Conservation (phyloP, 2,329 filamentous ascomycete species). For the Trichoderma endophyticum region DNA sequence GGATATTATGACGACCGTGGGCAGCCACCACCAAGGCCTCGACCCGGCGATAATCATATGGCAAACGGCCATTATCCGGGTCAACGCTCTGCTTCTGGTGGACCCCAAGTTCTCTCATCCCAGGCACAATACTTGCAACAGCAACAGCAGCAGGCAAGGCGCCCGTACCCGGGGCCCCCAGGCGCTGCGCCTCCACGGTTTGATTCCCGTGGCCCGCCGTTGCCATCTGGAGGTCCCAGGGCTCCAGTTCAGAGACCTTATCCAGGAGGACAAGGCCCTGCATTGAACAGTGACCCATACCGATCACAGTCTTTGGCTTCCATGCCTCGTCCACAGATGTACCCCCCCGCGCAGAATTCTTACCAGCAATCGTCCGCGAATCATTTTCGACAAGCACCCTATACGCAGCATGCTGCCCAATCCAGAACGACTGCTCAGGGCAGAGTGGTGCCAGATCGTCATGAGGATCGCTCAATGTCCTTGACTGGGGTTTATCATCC, state of each 20-base stretch:
- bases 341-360: conserved; percentile 59
- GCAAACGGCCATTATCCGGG: conserved; percentile 52
- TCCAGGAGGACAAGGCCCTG: conserved; percentile 61
- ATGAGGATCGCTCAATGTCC: conserved; percentile 93
- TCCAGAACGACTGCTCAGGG: conserved; percentile 88
- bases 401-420: conserved; percentile 57
- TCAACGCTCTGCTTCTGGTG: conserved; percentile 51
- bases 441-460: conserved; percentile 83
- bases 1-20: conserved; percentile 37
- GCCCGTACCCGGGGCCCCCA: conserved; percentile 43
- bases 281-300: conserved; percentile 80
- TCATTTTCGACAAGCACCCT: conserved; percentile 75
- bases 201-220: conserved; percentile 55
- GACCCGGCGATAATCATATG: conserved; percentile 38
- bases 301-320: conserved; percentile 91
- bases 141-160: conserved; percentile 42
- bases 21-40: conserved; percentile 27
- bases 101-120: conserved; percentile 43
- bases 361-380: conserved; percentile 67
- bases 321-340: conserved; percentile 68
- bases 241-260: conserved; percentile 58
- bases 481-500: conserved; percentile 73
- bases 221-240: conserved; percentile 38
- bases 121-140: conserved; percentile 47
- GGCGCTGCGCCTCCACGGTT: conserved; percentile 60